A percentile compares a stretch with the other conserved stretches of the same genome.
These are phyloP conservation scores for Starmerella scarabaei DNA, from an alignment of 805 yeast species.

Conservation along the genomic window DNA sequence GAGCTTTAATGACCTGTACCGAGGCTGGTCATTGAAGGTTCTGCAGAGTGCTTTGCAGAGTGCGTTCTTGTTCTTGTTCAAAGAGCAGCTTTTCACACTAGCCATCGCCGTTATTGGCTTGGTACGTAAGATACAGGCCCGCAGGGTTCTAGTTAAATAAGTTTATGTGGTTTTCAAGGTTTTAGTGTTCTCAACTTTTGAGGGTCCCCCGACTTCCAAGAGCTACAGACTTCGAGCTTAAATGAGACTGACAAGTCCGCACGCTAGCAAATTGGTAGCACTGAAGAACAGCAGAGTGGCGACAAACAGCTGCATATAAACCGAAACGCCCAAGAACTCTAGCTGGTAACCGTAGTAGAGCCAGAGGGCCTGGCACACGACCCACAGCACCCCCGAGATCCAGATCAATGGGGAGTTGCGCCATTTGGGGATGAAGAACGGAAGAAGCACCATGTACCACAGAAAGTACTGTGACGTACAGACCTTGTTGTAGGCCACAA, in stretches of 20 bases:
- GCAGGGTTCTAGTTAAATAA: too few species aligned
- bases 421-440: slow-evolving; percentile 49
- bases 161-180: too few species aligned
- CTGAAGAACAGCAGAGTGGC: slow-evolving; percentile 48
- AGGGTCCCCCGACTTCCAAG: too few species aligned
- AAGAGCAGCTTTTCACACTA: slow-evolving; percentile 63
- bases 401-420: slow-evolving; percentile 23
- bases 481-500: slow-evolving; percentile 67
- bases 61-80: slow-evolving; percentile 79
- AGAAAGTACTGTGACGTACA: slow-evolving; percentile 92
- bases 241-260: background rate
- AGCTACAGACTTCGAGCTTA: too few species aligned
- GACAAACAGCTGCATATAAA: slow-evolving; percentile 46
- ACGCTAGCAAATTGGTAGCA: slow-evolving; percentile 26
- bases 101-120: slow-evolving; percentile 43
- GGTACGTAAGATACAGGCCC: slow-evolving; percentile 22
- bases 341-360: slow-evolving; percentile 59
- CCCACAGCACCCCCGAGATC: slow-evolving; percentile 43
- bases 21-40: slow-evolving; percentile 68
- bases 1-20: slow-evolving; percentile 66
- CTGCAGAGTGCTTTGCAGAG: slow-evolving; percentile 77
- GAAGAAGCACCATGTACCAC: slow-evolving; percentile 82
- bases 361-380: slow-evolving; percentile 63
- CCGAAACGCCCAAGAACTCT: slow-evolving; percentile 63
- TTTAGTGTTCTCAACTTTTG: too few species aligned